Percentiles rank a stretch among this genome's conserved stretches.
phyloP scores from a whole-genome alignment of 148 eudicot species.

The Vaccinium corymbosum region DNA sequence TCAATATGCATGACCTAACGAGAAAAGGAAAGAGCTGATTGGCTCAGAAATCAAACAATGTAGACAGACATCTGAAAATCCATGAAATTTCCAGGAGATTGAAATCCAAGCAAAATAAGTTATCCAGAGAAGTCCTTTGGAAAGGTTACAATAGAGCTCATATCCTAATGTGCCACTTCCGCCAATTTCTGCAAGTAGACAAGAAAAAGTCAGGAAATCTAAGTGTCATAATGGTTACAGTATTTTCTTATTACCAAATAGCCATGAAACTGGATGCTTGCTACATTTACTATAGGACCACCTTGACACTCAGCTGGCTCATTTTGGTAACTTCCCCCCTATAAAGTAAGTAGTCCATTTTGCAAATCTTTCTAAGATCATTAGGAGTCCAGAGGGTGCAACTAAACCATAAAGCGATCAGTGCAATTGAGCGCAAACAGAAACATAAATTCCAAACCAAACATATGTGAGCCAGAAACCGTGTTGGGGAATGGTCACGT shows the following conservation, averaged over 20 bases:
- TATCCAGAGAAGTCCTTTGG: conserved; percentile 14
- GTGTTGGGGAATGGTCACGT: not conserved
- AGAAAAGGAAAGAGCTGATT: not conserved
- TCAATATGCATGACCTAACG: not conserved
- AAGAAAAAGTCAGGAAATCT: not conserved
- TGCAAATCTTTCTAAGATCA: not conserved
- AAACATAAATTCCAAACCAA: not conserved
- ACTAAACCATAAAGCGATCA: not conserved
- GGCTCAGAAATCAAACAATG: not conserved
- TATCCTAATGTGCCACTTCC: conserved; percentile 47
- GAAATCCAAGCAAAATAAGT: conserved; percentile 15
- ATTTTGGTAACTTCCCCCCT: not conserved
- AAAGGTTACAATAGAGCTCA: not conserved
- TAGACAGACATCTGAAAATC: conserved; percentile 1
- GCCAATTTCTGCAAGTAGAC: conserved; percentile 26
- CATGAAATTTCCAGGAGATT: conserved; percentile 12
- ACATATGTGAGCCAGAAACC: not conserved
- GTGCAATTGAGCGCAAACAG: not conserved
- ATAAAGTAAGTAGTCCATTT: not conserved
- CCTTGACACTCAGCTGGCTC: not conserved
- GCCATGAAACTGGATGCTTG: not conserved
- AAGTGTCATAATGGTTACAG: not conserved
- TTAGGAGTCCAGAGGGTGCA: not conserved
- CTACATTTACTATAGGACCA: not conserved
- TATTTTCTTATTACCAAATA: not conserved